phyloP scores from a whole-genome alignment of 768 basidiomycete species.

The Xerocomus potaroensis region DNA sequence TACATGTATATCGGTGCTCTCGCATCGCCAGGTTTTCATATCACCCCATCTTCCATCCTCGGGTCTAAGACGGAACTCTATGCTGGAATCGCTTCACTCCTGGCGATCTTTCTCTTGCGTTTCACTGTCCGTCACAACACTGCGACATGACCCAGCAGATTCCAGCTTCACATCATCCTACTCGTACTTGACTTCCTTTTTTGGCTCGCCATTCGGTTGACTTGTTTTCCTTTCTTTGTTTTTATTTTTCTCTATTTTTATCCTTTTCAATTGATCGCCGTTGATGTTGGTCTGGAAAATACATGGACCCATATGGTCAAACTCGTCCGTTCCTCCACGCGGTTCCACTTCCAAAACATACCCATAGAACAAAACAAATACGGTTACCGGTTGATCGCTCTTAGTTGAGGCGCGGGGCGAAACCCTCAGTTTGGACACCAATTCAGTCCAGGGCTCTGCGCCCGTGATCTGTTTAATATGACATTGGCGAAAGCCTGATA shows the following conservation, averaged over 20 bases:
- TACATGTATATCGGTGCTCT: too few species aligned
- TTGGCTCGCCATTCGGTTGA: constrained; percentile 10
- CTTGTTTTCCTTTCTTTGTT: constrained; percentile 18
- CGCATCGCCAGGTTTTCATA: constrained; percentile 30
- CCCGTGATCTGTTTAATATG: constrained; percentile 14
- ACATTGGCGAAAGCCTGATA: constrained; percentile 8
- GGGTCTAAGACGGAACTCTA: constrained; percentile 31
- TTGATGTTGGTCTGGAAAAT: constrained; percentile 28
- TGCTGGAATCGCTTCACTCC: constrained; percentile 8
- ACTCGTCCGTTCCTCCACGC: constrained; percentile 20
- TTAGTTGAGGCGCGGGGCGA: constrained; percentile 27
- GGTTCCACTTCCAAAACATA: too few species aligned
- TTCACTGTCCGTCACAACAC: constrained; percentile 18
- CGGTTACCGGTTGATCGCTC: constrained; percentile 42
- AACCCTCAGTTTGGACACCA: too few species aligned
- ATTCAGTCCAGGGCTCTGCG: constrained; percentile 10
- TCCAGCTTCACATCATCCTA: constrained; percentile 1
- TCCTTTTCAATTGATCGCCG: constrained; percentile 30
- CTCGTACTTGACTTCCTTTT: constrained; percentile 20
- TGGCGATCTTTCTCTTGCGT: constrained; percentile 11
- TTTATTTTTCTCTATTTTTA: constrained; percentile 9
- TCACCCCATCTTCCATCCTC: constrained; percentile 17
- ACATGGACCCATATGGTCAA: constrained; percentile 30
- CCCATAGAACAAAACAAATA: constrained; percentile 2
- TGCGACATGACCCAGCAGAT: not conserved